Percentiles rank a stretch among this genome's conserved stretches.
phyloP scores from a whole-genome alignment of 768 basidiomycete species.

The Tylopilus vinaceipallidus region DNA sequence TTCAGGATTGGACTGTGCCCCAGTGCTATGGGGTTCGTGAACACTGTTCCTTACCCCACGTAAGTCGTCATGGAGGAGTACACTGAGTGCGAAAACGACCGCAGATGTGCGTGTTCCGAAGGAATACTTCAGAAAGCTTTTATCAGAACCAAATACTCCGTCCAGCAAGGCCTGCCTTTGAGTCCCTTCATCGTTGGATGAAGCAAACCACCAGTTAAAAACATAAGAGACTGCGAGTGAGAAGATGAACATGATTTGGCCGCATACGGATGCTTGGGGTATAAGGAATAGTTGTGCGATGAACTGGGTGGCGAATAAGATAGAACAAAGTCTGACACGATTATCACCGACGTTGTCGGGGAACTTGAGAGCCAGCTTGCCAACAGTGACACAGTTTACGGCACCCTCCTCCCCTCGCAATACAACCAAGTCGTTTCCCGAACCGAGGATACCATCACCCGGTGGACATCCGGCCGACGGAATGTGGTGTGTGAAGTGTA shows the following conservation, averaged over 20 bases:
- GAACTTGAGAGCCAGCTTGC: constrained; percentile 8
- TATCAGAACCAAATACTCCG: not conserved
- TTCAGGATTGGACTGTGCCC: too few species aligned
- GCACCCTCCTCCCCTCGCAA: constrained; percentile 3
- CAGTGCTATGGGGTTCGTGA: too few species aligned
- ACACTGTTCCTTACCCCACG: too few species aligned
- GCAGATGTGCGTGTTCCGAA: constrained; percentile 2
- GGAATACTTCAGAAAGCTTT: not conserved
- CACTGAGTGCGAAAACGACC: constrained; percentile 1
- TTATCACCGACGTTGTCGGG: not conserved
- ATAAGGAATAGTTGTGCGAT: too few species aligned
- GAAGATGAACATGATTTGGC: constrained; percentile 28
- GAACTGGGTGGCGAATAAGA: constrained; percentile 17
- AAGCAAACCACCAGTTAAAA: constrained; percentile 25
- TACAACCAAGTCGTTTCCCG: constrained; percentile 2
- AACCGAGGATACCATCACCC: constrained; percentile 24
- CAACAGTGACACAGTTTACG: too few species aligned
- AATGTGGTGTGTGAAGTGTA: constrained; percentile 13
- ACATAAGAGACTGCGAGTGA: constrained; percentile 25
- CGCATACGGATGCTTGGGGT: too few species aligned
- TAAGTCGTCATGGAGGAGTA: too few species aligned
- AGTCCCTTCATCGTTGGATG: constrained; percentile 28
- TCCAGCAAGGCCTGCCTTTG: constrained; percentile 3
- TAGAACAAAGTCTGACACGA: constrained; percentile 7
- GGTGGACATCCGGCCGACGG: constrained; percentile 15